phyloP scores from a whole-genome alignment of 176 grass and related monocot genomes.

The Themeda triandra region DNA sequence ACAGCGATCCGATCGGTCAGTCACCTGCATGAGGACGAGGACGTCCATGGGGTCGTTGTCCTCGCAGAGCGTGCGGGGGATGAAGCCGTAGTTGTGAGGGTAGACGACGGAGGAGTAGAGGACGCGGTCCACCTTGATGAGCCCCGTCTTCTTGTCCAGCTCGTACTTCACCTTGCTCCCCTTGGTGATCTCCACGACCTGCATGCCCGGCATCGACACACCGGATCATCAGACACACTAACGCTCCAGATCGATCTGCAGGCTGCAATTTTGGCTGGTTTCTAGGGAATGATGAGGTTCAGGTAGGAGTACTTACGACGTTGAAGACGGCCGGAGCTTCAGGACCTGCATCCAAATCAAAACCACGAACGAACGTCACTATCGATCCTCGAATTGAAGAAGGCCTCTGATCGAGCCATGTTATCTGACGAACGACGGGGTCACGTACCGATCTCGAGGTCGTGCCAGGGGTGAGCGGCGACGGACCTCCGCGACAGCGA shows the following conservation, averaged over 20 bases:
- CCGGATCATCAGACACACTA: neutral
- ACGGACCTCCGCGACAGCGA: slow-evolving; percentile 84
- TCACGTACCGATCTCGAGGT: slow-evolving; percentile 70
- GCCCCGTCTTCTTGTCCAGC: slow-evolving; percentile 94
- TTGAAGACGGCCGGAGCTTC: slow-evolving; percentile 87
- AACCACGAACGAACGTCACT: neutral
- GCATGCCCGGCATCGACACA: too few species aligned
- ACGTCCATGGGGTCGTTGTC: slow-evolving; percentile 96
- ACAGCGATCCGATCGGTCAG: neutral
- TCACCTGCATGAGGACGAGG: slow-evolving; percentile 85
- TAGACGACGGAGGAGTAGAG: slow-evolving; percentile 93
- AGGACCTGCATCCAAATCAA: slow-evolving; percentile 37
- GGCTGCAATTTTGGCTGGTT: neutral
- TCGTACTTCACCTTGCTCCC: slow-evolving; percentile 99
- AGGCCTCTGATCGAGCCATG: too few species aligned
- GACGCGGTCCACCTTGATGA: slow-evolving; percentile 90
- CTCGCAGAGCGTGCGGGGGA: slow-evolving; percentile 89
- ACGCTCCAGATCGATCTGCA: neutral
- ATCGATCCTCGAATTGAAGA: neutral
- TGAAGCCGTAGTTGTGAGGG: slow-evolving; percentile 94
- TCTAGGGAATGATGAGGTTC: neutral
- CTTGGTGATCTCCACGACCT: slow-evolving; percentile 92
- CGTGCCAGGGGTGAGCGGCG: slow-evolving; percentile 97
- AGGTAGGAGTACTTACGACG: slow-evolving; percentile 44
- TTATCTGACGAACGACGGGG: too few species aligned